phyloP scores from a whole-genome alignment of 108 stramenopile species.

The Fragilariopsis cylindrus region DNA sequence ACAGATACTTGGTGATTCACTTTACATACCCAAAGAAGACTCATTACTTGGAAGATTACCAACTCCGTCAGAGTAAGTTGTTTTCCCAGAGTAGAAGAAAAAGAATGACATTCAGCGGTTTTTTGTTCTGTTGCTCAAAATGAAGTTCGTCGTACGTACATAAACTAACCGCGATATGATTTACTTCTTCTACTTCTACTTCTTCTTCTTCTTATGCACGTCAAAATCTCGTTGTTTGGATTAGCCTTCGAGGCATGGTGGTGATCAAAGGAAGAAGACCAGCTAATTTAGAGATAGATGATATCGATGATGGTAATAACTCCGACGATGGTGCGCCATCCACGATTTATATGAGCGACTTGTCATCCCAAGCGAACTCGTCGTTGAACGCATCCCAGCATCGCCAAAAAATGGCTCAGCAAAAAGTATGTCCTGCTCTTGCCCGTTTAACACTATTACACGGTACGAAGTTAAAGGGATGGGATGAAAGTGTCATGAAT shows the following conservation, averaged over 20 bases:
- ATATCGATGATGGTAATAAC: constrained; percentile 40
- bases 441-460: constrained; percentile 78
- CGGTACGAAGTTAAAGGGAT: constrained; percentile 53
- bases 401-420: background rate
- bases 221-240: background rate
- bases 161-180: too few relatives aligned
- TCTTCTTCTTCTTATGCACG: constrained; percentile 23
- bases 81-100: background rate
- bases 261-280: constrained; percentile 84
- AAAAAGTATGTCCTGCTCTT: constrained; percentile 55
- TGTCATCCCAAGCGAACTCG: background rate
- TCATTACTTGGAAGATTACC: constrained; percentile 55
- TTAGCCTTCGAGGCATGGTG: constrained; percentile 73
- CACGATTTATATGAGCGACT: constrained; percentile 12
- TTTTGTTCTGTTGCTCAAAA: background rate
- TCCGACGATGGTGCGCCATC: constrained; percentile 44
- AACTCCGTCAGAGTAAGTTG: constrained; percentile 65
- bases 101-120: too few relatives aligned
- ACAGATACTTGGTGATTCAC: constrained; percentile 58
- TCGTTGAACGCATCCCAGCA: background rate
- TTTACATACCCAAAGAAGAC: constrained; percentile 74
- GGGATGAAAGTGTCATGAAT: constrained; percentile 40
- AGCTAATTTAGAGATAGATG: constrained; percentile 30
- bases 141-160: too few relatives aligned
- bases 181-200: background rate